Evolutionary conservation across 306 rosid species (phyloP).

Genomic region (Vachellia collinsii): DNA sequence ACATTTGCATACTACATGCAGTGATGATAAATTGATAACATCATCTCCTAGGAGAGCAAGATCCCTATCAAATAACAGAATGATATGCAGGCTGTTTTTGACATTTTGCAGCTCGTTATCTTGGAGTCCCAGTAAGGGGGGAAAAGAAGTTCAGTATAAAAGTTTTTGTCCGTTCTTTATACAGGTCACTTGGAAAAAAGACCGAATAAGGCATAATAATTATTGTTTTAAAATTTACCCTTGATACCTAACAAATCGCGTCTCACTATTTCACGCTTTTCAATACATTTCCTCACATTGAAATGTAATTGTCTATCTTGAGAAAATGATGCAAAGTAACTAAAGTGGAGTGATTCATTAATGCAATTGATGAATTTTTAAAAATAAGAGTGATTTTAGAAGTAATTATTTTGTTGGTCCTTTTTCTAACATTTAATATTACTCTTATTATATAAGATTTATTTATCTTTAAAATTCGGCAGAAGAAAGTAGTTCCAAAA

Average conservation of each 20-base stretch:
- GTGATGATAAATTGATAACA: not conserved
- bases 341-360: no score
- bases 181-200: no score
- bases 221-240: not conserved
- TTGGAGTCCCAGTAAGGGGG: no score
- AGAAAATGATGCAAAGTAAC: no score
- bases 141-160: not conserved
- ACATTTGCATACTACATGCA: constrained; percentile 9
- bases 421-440: not conserved
- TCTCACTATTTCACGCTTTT: not conserved
- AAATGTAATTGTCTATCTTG: not conserved
- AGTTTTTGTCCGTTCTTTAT: not conserved
- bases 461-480: no score
- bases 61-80: constrained; percentile 21
- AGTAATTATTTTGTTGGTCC: not conserved
- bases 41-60: constrained; percentile 2
- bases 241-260: not conserved
- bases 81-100: constrained; percentile 30
- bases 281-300: not conserved
- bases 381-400: not conserved
- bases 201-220: not conserved
- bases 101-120: constrained; percentile 27
- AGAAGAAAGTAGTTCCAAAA: no score
- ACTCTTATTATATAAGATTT: no score
- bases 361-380: not conserved